These are phyloP conservation scores for Selaginella tamariscina DNA, from an alignment of 75 land plant species.

Conservation along the genomic window DNA sequence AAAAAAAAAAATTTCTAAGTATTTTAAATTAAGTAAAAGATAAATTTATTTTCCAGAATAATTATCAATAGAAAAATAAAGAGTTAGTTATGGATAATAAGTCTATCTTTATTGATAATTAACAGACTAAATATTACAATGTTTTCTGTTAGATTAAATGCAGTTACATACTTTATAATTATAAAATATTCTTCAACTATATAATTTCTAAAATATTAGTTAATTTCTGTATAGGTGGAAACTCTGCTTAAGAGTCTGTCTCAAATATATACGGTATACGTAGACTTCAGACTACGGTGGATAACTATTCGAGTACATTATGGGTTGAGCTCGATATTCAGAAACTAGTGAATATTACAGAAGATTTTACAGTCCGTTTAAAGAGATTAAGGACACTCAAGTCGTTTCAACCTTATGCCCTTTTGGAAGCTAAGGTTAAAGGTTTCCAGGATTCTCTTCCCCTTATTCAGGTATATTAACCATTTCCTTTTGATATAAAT, in stretches of 20 bases:
- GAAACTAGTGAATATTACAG: slow-evolving; percentile 20
- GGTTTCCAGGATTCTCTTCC: slow-evolving; percentile 35
- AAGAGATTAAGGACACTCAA: slow-evolving; percentile 22
- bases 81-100: too few species aligned
- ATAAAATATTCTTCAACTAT: not conserved
- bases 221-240: slow-evolving; percentile 26
- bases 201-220: not conserved
- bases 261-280: slow-evolving; percentile 20
- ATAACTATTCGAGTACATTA: slow-evolving; percentile 17
- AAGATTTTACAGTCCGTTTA: slow-evolving; percentile 21
- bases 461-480: slow-evolving; percentile 33
- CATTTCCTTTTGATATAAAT: too few species aligned
- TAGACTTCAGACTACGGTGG: slow-evolving; percentile 19
- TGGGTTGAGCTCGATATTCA: slow-evolving; percentile 31
- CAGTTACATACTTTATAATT: too few species aligned
- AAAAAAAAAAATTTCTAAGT: too few species aligned
- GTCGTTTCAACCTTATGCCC: slow-evolving; percentile 14
- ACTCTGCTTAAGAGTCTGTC: slow-evolving; percentile 15
- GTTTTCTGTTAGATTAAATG: too few species aligned
- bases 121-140: too few species aligned
- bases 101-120: too few species aligned
- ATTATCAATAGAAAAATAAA: too few species aligned
- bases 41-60: too few species aligned
- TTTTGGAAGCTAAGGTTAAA: slow-evolving; percentile 23
- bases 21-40: too few species aligned